A percentile compares a stretch with the other conserved stretches of the same genome.
Conservation (phyloP, 306 rosid genomes). For the Pueraria montana region DNA sequence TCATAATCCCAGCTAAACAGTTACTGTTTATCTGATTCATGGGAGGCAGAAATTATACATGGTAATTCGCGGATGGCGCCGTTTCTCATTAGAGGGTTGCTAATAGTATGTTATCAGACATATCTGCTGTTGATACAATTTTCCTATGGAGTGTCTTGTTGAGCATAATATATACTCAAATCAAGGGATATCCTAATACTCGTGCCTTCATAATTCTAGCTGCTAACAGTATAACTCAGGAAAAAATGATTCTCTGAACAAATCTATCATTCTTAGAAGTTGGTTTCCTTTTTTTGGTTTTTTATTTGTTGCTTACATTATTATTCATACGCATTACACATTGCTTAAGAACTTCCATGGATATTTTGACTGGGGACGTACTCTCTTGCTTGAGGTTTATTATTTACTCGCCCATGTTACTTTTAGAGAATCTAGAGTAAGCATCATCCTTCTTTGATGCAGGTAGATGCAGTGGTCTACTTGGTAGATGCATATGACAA, state of each 20-base stretch:
- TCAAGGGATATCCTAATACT: neutral
- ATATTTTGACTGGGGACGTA: neutral
- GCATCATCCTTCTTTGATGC: slow-evolving; percentile 13
- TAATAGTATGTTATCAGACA: slow-evolving; percentile 60
- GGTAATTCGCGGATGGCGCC: slow-evolving; percentile 63
- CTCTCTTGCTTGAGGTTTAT: neutral
- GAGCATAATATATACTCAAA: neutral
- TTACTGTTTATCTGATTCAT: slow-evolving; percentile 68
- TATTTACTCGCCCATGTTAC: neutral
- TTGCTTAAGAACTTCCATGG: neutral
- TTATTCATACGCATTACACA: neutral
- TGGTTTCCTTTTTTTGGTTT: slow-evolving; percentile 5
- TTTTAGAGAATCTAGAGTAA: slow-evolving; percentile 1
- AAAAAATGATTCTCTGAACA: neutral
- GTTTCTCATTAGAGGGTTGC: slow-evolving; percentile 55
- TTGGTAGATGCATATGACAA: slow-evolving; percentile 77
- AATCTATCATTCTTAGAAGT: neutral
- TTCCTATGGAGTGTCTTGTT: neutral
- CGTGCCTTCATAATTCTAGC: slow-evolving; percentile 53
- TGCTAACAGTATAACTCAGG: slow-evolving; percentile 49
- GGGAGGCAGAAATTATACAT: slow-evolving; percentile 61
- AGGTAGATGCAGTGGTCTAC: slow-evolving; percentile 87
- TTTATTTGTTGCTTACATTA: neutral
- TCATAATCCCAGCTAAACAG: slow-evolving; percentile 62
- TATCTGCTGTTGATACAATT: neutral